Percentiles rank a stretch among this genome's conserved stretches.
These are phyloP conservation scores for Aquilaria agallochum DNA, from an alignment of 441 rosid genomes.

Conservation along the genomic window DNA sequence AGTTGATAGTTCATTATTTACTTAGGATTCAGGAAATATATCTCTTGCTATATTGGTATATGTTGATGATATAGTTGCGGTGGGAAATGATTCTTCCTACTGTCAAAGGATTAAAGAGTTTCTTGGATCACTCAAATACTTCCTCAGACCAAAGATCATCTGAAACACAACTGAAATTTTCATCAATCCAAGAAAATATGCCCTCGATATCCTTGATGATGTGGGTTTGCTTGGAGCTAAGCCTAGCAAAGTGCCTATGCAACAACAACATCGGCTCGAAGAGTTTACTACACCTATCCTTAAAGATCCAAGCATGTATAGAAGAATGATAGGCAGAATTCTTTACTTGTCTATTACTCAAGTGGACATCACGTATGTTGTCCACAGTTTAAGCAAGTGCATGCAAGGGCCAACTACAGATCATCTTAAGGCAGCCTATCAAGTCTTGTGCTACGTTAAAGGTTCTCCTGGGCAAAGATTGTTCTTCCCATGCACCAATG, in stretches of 20 bases:
- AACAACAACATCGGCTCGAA: neutral
- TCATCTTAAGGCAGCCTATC: neutral
- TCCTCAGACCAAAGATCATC: too few species aligned
- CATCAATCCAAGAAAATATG: neutral
- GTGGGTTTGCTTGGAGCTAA: neutral
- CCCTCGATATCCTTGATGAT: neutral
- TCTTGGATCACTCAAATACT: too few species aligned
- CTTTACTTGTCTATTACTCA: neutral
- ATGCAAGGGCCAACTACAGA: neutral
- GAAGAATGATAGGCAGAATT: neutral
- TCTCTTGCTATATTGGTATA: neutral
- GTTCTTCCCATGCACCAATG: neutral
- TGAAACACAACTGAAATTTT: too few species aligned
- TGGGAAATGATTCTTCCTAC: too few species aligned
- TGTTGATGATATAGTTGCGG: neutral
- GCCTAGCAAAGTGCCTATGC: neutral
- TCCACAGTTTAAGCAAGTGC: neutral
- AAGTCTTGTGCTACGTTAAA: neutral
- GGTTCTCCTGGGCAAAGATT: neutral
- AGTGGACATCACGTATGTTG: neutral
- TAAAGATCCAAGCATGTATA: neutral
- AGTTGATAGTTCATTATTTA: neutral
- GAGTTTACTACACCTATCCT: neutral
- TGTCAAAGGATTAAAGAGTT: too few species aligned
- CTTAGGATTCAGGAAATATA: neutral